A percentile compares a stretch with the other conserved stretches of the same genome.
Conservation (phyloP, 2,329 filamentous ascomycete species). For the Fusarium metavorans region DNA sequence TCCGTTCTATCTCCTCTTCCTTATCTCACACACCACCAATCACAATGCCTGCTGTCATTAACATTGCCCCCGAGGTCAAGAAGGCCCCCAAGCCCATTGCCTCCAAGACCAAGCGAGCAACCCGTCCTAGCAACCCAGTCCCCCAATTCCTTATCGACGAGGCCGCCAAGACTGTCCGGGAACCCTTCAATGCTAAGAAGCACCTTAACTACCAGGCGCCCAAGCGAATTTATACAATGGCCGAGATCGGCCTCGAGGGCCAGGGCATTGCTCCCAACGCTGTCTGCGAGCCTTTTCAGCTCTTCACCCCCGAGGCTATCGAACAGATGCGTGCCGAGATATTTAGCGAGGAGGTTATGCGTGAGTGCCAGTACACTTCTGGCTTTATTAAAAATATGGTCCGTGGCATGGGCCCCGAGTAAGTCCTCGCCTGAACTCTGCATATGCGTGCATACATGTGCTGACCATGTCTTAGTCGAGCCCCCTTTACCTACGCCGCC, state of each 20-base stretch:
- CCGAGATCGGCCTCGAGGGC: conserved; percentile 68
- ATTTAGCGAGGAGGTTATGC: conserved; percentile 66
- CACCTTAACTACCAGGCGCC: conserved; percentile 67
- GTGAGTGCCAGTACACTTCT: conserved; percentile 66
- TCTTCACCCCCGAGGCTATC: conserved; percentile 73
- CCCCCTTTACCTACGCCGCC: conserved; percentile 72
- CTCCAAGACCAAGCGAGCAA: conserved; percentile 26
- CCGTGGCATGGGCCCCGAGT: conserved; percentile 61
- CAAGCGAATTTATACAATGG: conserved; percentile 67
- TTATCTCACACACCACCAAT: not conserved
- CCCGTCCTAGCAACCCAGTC: conserved; percentile 8
- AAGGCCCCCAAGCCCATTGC: conserved; percentile 18
- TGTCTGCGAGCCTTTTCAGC: conserved; percentile 73
- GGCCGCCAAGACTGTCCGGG: conserved; percentile 8
- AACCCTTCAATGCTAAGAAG: conserved; percentile 63
- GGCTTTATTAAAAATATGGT: conserved; percentile 65
- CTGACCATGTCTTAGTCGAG: conserved; percentile 63
- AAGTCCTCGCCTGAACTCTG: conserved; percentile 59
- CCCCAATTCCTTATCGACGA: conserved; percentile 23
- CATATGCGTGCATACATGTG: conserved; percentile 67
- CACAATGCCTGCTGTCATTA: conserved; percentile 9
- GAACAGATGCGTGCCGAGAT: conserved; percentile 72
- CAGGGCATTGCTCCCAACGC: conserved; percentile 72
- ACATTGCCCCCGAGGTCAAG: not conserved
- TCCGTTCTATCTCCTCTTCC: not conserved